These are phyloP conservation scores for Fusarium temperatum DNA, from an alignment of 2,329 filamentous ascomycete species.

Conservation along the genomic window DNA sequence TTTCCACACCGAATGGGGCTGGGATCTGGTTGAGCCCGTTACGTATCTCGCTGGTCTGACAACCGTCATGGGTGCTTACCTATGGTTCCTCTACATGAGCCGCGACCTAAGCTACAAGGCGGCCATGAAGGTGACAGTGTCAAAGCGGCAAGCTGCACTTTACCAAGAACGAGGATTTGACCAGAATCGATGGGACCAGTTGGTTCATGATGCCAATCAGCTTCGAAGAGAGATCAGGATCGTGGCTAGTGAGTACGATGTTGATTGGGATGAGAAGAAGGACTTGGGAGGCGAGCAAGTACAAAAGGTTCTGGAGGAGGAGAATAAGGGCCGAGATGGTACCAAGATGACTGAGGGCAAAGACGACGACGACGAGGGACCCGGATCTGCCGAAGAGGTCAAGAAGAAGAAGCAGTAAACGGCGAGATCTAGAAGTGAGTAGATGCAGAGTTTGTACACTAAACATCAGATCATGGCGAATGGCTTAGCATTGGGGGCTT, in stretches of 20 bases:
- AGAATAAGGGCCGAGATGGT: conserved; percentile 52
- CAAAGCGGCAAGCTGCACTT: conserved; percentile 76
- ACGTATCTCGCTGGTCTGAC: conserved; percentile 89
- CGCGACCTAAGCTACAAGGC: conserved; percentile 87
- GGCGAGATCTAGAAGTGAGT: neutral
- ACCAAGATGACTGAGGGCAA: conserved; percentile 51
- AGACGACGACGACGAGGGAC: conserved; percentile 45
- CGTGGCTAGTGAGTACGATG: conserved; percentile 87
- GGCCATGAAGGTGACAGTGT: conserved; percentile 88
- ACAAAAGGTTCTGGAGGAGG: conserved; percentile 64
- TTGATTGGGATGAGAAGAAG: conserved; percentile 83
- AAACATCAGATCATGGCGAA: conserved; percentile 31
- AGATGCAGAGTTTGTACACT: neutral
- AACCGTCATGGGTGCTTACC: conserved; percentile 87
- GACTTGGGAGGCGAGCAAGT: conserved; percentile 77
- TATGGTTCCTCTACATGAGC: conserved; percentile 95
- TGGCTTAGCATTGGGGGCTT: neutral
- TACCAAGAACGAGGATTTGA: conserved; percentile 83
- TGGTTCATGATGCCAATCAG: conserved; percentile 82
- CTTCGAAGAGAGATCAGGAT: conserved; percentile 81
- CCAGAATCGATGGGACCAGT: conserved; percentile 75
- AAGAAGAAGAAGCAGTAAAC: conserved; percentile 36
- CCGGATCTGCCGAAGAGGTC: conserved; percentile 31
- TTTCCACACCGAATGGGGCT: conserved; percentile 79
- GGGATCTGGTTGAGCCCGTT: conserved; percentile 91